Percentiles rank a stretch among this genome's conserved stretches.
Conservation (phyloP, 129 eudicot genomes). For the Lactuca saligna region DNA sequence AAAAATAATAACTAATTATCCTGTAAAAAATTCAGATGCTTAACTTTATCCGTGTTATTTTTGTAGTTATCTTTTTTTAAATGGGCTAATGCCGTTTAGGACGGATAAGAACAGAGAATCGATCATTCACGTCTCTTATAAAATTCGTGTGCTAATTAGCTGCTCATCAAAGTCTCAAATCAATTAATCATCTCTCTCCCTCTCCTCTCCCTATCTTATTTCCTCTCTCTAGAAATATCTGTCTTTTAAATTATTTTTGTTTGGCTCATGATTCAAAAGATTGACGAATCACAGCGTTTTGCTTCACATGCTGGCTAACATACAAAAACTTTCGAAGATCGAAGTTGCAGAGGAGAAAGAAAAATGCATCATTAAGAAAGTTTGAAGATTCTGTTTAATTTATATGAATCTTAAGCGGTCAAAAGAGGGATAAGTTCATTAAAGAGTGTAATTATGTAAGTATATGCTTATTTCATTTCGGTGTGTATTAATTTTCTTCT, state of each 20-base stretch:
- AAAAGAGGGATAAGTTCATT: background rate
- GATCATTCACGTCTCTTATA: constrained; percentile 20
- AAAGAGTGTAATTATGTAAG: constrained; percentile 3
- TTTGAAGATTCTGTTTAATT: constrained; percentile 1
- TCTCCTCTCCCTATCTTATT: background rate
- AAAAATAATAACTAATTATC: too few relatives aligned
- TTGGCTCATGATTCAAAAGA: background rate
- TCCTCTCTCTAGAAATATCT: constrained; percentile 17
- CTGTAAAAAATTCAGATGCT: too few relatives aligned
- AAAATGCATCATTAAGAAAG: background rate
- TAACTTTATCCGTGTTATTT: too few relatives aligned
- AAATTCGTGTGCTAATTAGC: constrained; percentile 14
- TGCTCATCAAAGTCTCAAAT: constrained; percentile 3
- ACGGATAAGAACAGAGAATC: background rate
- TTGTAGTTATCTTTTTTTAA: too few relatives aligned
- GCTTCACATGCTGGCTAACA: background rate
- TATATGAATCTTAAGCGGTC: background rate
- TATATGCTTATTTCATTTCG: background rate
- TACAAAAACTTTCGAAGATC: constrained; percentile 14
- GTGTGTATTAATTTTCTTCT: background rate
- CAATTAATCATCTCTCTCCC: constrained; percentile 1
- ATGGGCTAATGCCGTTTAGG: background rate
- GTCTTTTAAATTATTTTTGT: background rate
- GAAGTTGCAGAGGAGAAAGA: background rate
- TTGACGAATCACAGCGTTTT: background rate